Base-by-base conservation (phyloP, 148 eudicot species). In the Camellia granthamiana region DNA sequence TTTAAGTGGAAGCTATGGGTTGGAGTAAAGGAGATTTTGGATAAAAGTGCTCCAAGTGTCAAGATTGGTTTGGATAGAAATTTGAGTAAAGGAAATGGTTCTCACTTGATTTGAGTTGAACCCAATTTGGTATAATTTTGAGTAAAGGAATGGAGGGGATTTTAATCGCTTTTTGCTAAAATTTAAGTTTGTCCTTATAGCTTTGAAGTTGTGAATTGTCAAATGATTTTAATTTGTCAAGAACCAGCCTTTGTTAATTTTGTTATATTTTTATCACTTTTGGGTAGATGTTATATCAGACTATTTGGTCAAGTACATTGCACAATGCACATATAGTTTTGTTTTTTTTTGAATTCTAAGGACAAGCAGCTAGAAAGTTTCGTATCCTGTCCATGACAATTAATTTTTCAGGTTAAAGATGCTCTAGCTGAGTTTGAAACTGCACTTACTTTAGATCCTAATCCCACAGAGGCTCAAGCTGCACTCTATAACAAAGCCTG, bases 401-500 rank as follows among this genome's bases (percentile, higher is more conserved):
- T 64, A 19, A 68, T 70, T 79, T 78, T 80, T 55, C 92, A 97
- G 99, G 99, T 97, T 51, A 97, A 86, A 86, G 97, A 97, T 72
- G 98, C 99, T 69, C 92, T 97, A 2, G 75, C 61, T 44, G 94
- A 92, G 84, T 97, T 97, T 83, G 97, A 97, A 69, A 89, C 84
- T 43, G 99, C 99, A 58, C 97, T 97, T 73, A 88, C 91, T 79
- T 81, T 91, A 71, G 84, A 85, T 83, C 99, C 99, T 66, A 97
- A 91, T 83, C 88, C 90, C 58, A 80, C 91, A 83, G 99, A 97
- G 84, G 90, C 99, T 87, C 99, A 97, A 92, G 99, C 99, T 70
- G 99, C 99, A 75, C 83, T 91, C n/a, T 97, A 97, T 87, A 97
- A 97, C 87, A 97, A 97, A 88, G 99, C 99, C 42, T 97, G 99